Evolutionary conservation across 2,329 filamentous ascomycete genomes (phyloP).

Genomic region (Sclerotiophoma versabilis): DNA sequence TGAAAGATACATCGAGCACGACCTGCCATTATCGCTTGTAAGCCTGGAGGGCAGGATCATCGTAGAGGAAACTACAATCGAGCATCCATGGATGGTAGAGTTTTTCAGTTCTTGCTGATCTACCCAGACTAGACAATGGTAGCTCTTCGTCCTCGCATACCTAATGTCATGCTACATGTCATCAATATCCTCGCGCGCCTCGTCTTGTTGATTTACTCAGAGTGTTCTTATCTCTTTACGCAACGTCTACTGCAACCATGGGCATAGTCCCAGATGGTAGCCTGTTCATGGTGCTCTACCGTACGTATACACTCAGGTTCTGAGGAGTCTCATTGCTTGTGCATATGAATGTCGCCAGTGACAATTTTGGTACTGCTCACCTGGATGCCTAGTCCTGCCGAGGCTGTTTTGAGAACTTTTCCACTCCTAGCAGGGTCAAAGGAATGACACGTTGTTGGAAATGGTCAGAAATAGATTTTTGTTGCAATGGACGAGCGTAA

Average conservation of each 20-base stretch:
- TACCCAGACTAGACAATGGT: conserved; percentile 82
- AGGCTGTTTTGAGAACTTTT: not conserved
- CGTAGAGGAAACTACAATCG: conserved; percentile 75
- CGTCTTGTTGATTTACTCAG: conserved; percentile 65
- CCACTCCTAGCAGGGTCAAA: not conserved
- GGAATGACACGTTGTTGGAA: too few species aligned
- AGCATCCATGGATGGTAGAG: not conserved
- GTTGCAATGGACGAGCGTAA: too few species aligned
- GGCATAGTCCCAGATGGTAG: too few species aligned
- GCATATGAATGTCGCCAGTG: too few species aligned
- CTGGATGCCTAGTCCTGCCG: not conserved
- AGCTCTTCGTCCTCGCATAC: conserved; percentile 81
- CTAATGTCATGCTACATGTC: conserved; percentile 82
- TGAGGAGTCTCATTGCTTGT: not conserved
- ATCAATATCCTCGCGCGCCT: conserved; percentile 70
- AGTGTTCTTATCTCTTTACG: conserved; percentile 86
- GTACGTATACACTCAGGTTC: not conserved
- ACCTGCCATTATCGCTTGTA: conserved; percentile 96
- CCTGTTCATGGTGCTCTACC: too few species aligned
- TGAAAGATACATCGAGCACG: conserved; percentile 96
- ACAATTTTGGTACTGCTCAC: not conserved
- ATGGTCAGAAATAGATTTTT: too few species aligned
- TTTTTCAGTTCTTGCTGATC: conserved; percentile 1
- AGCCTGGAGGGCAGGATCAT: conserved; percentile 81
- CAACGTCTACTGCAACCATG: too few species aligned